Base-by-base conservation (phyloP, 495 filamentous ascomycete species). In the Acidomyces sp. region DNA sequence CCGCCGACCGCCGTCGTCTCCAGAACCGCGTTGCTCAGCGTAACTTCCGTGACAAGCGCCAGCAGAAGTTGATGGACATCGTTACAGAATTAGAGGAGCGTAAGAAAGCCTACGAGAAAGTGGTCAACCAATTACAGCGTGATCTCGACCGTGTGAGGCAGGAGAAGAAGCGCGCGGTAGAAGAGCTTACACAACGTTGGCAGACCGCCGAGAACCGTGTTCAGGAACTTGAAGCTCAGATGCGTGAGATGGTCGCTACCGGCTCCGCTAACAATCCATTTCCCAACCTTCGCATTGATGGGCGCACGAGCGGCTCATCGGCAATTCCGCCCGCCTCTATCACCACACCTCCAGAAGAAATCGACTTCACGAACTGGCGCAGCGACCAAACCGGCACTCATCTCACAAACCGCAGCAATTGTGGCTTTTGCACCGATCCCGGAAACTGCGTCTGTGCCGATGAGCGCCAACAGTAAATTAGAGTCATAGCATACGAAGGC, bases 1-100 rank as follows among this genome's bases (percentile, higher is more conserved):
- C 86, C 16, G 87, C 80, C 11, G 85, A 95, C 53, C 90, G 93
- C 57, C 76, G 87, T 41, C 92, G 93, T 61, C 83, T 82, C 0
- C 87, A 95, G 56, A 95, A 95, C 58, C 71, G 87, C 28, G 82
- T 82, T n/a, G 86, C 87, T 11, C 87, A 95, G 62, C 68, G 86
- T 43, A 83, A 82, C 2, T 93, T 93, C 55, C 71, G 87, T n/a
- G 87, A 95, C 39, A 47, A 51, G 21, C 39, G 46, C 1, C 34
- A 34, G 29, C 31, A 41, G 37, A 48, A 44, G 33, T 24, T 45
- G 6, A 20, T 5, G 1, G 41, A 46, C 11, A 37, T 37, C 4
- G n/a, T 19, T 27, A 3, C 24, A 13, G 37, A 46, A n/a, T 17
- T 46, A 29, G 36, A 39, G n/a, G 43, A 46, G 27, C 10, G 18